Base-by-base conservation (phyloP, 495 filamentous ascomycete species). In the Hyaloscypha hepaticicola region DNA sequence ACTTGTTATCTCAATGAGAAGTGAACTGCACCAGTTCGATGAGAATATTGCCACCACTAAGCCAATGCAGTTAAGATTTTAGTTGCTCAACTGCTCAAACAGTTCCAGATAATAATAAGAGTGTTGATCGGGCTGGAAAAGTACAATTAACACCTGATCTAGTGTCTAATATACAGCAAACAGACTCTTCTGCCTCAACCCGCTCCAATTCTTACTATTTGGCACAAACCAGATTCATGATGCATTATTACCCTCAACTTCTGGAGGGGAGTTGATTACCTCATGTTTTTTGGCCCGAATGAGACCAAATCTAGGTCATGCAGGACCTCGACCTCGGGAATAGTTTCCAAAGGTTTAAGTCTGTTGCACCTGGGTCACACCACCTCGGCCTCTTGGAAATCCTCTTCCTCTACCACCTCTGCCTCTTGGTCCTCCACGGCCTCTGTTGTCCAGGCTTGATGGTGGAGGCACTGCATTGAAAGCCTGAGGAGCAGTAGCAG, bases 381-480 rank as follows among this genome's bases (percentile, higher is more conserved):
- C 65, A 22, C 66, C 66, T 59, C 71, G 26, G 11, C 71, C 71
- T 55, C 71, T 58, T 8, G 31, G 28, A 3, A 41, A 14, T 28
- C 62, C 68, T 49, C 66, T 21, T 0, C 63, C 68, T 55, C 59
- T 57, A 21, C 56, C n/a, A 57, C 63, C 68, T 61, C 66, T 64
- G 33, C 69, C 62, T 28, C 48, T 72, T 48, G 75, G 72, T 27
- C 77, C 72, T 50, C 84, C 79, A 26, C 85, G 77, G 8, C 86
- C 77, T 53, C 77, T 74, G 16, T 74, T 57, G 66, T 93, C 84
- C 33, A 95, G 68, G 38, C 66, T 83, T 28, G 89, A 74, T 0
- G 94, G 94, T 5, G 95, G 95, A 4, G 95, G 92, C 9, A 94
- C 90, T 58, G 85, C 85, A 34, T 80, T 79, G 70, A 95, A 96